phyloP scores from a whole-genome alignment of 2,329 filamentous ascomycete species.

The Diplocarpon rosae region DNA sequence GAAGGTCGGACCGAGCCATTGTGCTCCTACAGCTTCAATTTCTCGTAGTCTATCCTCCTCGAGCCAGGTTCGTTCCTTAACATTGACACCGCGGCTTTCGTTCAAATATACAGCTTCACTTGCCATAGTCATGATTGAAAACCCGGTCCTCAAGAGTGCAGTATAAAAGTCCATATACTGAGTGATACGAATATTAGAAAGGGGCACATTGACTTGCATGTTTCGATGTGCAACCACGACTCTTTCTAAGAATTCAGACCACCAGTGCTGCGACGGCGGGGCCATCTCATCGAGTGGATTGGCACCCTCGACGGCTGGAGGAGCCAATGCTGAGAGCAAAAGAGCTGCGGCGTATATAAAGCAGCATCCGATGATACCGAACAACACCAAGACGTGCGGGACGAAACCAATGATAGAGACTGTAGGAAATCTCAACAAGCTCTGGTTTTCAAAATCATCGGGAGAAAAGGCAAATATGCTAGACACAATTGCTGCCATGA shows the following conservation, averaged over 20 bases:
- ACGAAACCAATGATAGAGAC: constrained; percentile 93
- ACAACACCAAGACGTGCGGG: constrained; percentile 77
- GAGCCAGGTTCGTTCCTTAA: constrained; percentile 76
- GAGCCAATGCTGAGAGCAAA: constrained; percentile 58
- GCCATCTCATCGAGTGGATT: constrained; percentile 29
- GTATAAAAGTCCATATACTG: constrained; percentile 95
- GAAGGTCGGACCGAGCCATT: constrained; percentile 27
- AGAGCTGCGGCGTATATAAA: constrained; percentile 71
- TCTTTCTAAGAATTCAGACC: constrained; percentile 41
- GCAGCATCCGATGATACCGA: constrained; percentile 66
- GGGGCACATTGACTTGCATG: constrained; percentile 81
- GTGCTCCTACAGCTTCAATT: constrained; percentile 42
- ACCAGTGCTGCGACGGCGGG: constrained; percentile 26
- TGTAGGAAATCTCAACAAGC: constrained; percentile 78
- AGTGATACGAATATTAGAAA: constrained; percentile 69
- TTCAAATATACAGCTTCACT: constrained; percentile 95
- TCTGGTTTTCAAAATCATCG: constrained; percentile 48
- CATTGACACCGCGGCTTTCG: constrained; percentile 66
- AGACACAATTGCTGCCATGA: constrained; percentile 76
- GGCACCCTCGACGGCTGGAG: constrained; percentile 18
- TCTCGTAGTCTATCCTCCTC: constrained; percentile 79
- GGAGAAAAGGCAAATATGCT: constrained; percentile 54
- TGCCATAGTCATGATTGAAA: constrained; percentile 80
- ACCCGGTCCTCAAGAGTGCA: constrained; percentile 74
- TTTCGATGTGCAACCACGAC: constrained; percentile 68